phyloP scores from a whole-genome alignment of 2,329 filamentous ascomycete genomes.

The Pseudogymnoascus sp. region DNA sequence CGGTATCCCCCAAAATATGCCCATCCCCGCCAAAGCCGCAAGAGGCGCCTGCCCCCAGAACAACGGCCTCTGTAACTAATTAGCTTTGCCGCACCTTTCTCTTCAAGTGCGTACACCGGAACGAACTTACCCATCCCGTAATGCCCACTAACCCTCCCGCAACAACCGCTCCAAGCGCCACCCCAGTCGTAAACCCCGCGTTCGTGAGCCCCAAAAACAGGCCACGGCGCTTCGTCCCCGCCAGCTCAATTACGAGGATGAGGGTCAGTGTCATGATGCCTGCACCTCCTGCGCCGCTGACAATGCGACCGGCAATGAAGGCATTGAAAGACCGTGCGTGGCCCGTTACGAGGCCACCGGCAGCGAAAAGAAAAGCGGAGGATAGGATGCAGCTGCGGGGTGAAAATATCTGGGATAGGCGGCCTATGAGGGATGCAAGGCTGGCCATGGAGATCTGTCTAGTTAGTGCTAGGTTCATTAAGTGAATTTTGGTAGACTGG shows the following conservation, averaged over 20 bases:
- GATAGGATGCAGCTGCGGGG: conserved; percentile 58
- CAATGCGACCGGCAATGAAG: conserved; percentile 62
- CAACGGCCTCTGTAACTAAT: conserved; percentile 52
- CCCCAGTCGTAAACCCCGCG: conserved; percentile 62
- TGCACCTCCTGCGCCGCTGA: conserved; percentile 63
- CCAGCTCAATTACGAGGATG: conserved; percentile 70
- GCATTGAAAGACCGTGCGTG: conserved; percentile 48
- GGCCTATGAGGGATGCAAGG: conserved; percentile 62
- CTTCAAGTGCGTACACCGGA: neutral
- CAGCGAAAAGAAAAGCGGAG: conserved; percentile 50
- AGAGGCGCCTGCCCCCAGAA: conserved; percentile 68
- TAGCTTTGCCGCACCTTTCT: neutral
- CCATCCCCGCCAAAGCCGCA: conserved; percentile 51
- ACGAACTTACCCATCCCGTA: conserved; percentile 60
- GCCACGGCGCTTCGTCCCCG: conserved; percentile 59
- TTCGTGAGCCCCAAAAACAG: conserved; percentile 70
- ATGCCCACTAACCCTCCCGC: conserved; percentile 56
- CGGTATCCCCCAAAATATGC: conserved; percentile 61
- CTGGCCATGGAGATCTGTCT: conserved; percentile 47
- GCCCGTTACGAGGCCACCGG: conserved; percentile 60
- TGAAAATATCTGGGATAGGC: conserved; percentile 67
- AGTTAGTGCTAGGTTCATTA: neutral
- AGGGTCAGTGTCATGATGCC: conserved; percentile 67
- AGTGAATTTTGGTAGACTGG: neutral
- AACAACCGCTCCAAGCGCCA: conserved; percentile 64